These are phyloP conservation scores for Aureobasidium musti DNA, from an alignment of 2,329 filamentous ascomycete genomes.

Conservation along the genomic window DNA sequence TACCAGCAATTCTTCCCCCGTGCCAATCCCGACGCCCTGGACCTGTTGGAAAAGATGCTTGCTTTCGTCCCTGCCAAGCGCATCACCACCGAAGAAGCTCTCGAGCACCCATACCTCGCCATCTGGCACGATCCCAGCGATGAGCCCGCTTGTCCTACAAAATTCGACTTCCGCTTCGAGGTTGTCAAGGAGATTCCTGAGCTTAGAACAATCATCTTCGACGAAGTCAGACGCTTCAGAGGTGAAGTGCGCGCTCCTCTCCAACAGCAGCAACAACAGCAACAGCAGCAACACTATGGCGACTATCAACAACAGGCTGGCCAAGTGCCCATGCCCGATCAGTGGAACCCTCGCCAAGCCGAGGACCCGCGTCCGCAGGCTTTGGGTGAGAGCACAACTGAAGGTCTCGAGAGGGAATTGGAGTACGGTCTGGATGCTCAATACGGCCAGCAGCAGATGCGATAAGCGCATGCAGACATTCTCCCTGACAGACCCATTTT, in stretches of 20 bases:
- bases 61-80: conserved; percentile 93
- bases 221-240: conserved; percentile 90
- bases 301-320: conserved; percentile 40
- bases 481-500: neutral
- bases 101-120: conserved; percentile 93
- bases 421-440: conserved; percentile 47
- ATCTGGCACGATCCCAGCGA: conserved; percentile 99
- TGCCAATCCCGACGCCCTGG: conserved; percentile 93
- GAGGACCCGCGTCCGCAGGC: conserved; percentile 64
- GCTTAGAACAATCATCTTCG: conserved; percentile 96
- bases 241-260: conserved; percentile 46
- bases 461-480: neutral
- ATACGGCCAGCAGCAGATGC: conserved; percentile 23
- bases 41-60: conserved; percentile 95
- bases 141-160: conserved; percentile 88
- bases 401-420: conserved; percentile 51
- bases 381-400: conserved; percentile 36
- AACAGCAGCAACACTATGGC: conserved; percentile 49
- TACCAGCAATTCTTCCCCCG: conserved; percentile 88
- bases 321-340: conserved; percentile 64
- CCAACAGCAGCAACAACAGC: conserved; percentile 50
- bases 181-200: conserved; percentile 92
- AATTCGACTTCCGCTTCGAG: conserved; percentile 98
- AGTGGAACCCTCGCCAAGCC: conserved; percentile 59
- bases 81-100: conserved; percentile 90